phyloP scores from a whole-genome alignment of 2,329 filamentous ascomycete genomes.

The Cladosporium austrohemisphaericum region DNA sequence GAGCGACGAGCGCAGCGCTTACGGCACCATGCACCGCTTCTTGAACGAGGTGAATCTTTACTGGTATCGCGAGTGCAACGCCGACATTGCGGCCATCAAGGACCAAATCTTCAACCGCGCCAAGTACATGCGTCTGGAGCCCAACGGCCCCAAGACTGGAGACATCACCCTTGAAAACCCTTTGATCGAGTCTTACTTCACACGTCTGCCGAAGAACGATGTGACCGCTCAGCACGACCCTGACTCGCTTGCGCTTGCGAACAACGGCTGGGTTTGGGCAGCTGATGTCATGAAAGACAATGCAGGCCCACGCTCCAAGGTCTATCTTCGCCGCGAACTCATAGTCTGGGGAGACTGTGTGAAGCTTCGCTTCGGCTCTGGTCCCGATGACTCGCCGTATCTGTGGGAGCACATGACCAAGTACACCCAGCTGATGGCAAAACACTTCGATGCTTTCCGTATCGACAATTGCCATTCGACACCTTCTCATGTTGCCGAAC shows the following conservation, averaged over 20 bases:
- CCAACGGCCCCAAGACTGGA: slow-evolving; percentile 82
- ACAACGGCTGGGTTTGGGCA: slow-evolving; percentile 99
- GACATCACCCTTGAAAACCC: slow-evolving; percentile 73
- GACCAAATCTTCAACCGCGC: slow-evolving; percentile 91
- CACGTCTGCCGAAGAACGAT: slow-evolving; percentile 74
- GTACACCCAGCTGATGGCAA: slow-evolving; percentile 88
- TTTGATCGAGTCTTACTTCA: slow-evolving; percentile 92
- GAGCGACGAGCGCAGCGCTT: slow-evolving; percentile 52
- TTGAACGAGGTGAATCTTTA: slow-evolving; percentile 81
- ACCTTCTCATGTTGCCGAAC: slow-evolving; percentile 87
- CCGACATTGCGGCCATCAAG: slow-evolving; percentile 74
- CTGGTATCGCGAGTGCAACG: slow-evolving; percentile 89
- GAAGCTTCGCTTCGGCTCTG: slow-evolving; percentile 83
- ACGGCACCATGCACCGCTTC: slow-evolving; percentile 55
- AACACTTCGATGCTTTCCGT: slow-evolving; percentile 89
- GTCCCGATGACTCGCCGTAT: slow-evolving; percentile 81
- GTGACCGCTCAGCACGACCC: slow-evolving; percentile 72
- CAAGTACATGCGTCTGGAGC: slow-evolving; percentile 92
- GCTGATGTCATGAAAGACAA: slow-evolving; percentile 93
- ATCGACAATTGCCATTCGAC: slow-evolving; percentile 99
- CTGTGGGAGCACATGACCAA: slow-evolving; percentile 94
- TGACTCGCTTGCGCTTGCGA: slow-evolving; percentile 76
- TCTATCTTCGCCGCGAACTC: slow-evolving; percentile 93
- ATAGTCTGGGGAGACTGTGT: slow-evolving; percentile 99
- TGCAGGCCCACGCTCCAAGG: slow-evolving; percentile 79